Base-by-base conservation (phyloP, 305 asterid genomes). In the Solanum aculeatissimum region DNA sequence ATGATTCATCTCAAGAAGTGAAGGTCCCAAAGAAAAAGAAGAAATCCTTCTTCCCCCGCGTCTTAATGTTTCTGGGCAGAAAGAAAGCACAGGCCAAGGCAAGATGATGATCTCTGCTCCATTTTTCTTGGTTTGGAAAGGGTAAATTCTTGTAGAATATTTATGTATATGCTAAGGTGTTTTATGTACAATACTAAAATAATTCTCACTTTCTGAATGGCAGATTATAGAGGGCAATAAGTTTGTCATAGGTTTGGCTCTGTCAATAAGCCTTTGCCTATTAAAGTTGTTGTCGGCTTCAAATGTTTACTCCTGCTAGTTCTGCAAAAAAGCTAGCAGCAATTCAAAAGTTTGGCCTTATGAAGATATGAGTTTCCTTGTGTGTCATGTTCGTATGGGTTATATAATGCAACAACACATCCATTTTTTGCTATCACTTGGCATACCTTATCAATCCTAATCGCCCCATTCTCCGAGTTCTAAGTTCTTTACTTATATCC, bases 61-160 rank as follows among this genome's bases (percentile, higher is more conserved):
- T 95, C 87, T 90, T 95, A 87, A 92, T 92, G 98, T 92, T 93
- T 86, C 85, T 94, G 63, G 91, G 84, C 7, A 92, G 86, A 84
- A 92, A 84, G 92, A 94, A 92, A 89, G 47, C 89, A 60, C 81
- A 49, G 57, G 49, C 81, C 66, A 83, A 83, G 81, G 62, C 81
- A 45, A 75, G 54, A 69, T 83, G 85, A 83, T 83, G 75, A 62
- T 81, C 84, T 81, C 77, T 81, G 74, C 83, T 78, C 65, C 84
- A 63, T 66, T 66, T 82, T 66, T 82, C 84, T 82, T 62, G 84
- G 62, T 58, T 68, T 82, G 47, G 45, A 14, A 43, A 63, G 78
- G 62, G 75, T 83, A 83, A 69, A 57, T 57, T 47, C 68, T 68
- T 49, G 66, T 65, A 83, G 66, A 68, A 49, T 29, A 83, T 47